Evolutionary conservation across 176 grass and related monocot genomes (phyloP).

Genomic region (Zoysia japonica): DNA sequence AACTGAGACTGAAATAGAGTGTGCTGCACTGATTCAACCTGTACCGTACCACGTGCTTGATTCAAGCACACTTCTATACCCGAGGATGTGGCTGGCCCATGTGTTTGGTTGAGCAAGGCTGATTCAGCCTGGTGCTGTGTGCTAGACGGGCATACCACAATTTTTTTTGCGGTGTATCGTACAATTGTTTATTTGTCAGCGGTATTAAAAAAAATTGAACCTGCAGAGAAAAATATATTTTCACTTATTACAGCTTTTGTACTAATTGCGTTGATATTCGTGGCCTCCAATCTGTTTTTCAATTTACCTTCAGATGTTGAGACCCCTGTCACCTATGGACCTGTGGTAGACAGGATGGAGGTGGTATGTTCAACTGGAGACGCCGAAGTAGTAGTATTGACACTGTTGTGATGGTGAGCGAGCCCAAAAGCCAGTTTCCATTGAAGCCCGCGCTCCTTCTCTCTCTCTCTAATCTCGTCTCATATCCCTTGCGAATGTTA

Average conservation of each 20-base stretch:
- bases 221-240: too few species aligned
- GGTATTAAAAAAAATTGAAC: too few species aligned
- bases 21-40: too few species aligned
- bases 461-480: too few species aligned
- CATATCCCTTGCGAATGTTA: too few species aligned
- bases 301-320: not conserved
- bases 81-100: too few species aligned
- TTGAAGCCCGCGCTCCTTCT: not conserved
- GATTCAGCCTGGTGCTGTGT: not conserved
- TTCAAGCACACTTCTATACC: too few species aligned
- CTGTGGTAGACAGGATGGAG: not conserved
- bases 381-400: slow-evolving; percentile 2
- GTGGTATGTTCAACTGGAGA: slow-evolving; percentile 4
- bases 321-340: not conserved
- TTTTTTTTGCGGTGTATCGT: too few species aligned
- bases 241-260: too few species aligned
- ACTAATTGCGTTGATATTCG: not conserved
- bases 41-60: too few species aligned
- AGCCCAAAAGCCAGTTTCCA: slow-evolving; percentile 9
- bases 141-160: slow-evolving; percentile 10
- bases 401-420: not conserved
- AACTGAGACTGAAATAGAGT: too few species aligned
- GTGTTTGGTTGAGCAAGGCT: not conserved
- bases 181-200: too few species aligned
- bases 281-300: not conserved